phyloP scores from a whole-genome alignment of 169 alveolate genomes.

The Plasmodium falciparum region DNA sequence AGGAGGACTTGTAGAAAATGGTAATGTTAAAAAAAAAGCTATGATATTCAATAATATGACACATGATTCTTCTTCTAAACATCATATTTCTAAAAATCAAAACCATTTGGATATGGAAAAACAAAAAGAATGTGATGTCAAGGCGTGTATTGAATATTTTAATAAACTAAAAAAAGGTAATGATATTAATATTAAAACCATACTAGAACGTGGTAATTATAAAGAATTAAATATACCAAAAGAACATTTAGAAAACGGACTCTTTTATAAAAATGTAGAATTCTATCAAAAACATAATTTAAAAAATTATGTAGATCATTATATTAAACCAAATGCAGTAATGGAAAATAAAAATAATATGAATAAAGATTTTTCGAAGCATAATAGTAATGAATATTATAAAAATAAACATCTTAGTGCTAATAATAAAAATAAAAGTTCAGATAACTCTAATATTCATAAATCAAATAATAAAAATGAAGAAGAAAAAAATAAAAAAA shows the following conservation, averaged over 20 bases:
- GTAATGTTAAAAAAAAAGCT: conserved; percentile 64
- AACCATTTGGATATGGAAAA: not conserved
- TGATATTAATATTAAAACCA: conserved; percentile 24
- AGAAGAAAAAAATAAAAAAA: conserved; percentile 22
- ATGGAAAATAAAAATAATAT: not conserved
- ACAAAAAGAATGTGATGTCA: conserved; percentile 59
- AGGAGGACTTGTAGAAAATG: conserved; percentile 37
- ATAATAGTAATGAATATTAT: not conserved
- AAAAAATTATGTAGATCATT: conserved; percentile 24
- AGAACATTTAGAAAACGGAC: conserved; percentile 49
- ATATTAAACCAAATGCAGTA: conserved; percentile 1
- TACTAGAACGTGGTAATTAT: conserved; percentile 36
- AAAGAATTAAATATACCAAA: conserved; percentile 47
- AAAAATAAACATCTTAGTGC: not conserved
- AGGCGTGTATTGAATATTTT: conserved; percentile 50
- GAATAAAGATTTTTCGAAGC: not conserved
- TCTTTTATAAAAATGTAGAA: conserved; percentile 40
- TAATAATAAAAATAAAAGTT: not conserved
- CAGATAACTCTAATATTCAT: not conserved
- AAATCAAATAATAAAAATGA: not conserved
- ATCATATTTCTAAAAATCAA: conserved; percentile 5
- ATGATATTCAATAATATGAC: conserved; percentile 16
- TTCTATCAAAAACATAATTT: conserved; percentile 45
- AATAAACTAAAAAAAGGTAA: conserved; percentile 20
- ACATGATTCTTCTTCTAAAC: conserved; percentile 3